Evolutionary conservation across 2,329 filamentous ascomycete species (phyloP), one percentile per base, ranked within the genome.

Genomic region (Alternaria gaisen): DNA sequence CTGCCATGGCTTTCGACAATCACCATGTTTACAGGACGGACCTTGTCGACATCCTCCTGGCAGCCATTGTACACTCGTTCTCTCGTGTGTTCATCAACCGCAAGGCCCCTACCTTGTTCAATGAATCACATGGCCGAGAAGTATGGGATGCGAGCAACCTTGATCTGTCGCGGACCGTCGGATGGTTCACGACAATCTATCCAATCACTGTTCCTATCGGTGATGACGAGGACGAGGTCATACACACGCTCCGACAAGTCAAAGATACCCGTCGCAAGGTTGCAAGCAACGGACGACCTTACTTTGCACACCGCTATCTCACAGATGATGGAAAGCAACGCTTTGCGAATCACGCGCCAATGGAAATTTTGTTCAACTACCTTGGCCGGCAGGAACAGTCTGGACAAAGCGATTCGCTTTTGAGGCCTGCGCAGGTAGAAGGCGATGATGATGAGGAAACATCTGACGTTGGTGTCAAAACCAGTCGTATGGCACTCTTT

Each of bases 281-380:
- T 2, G 72, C 80, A 0, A 77, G 78, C 6, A 82, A 80, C 18
- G 84, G 84, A 2, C 75, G 83, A 6, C 78, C 81, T 0, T 85
- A 86, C 61, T 88, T 87, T 63, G 79, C 40, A 53, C 67, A 73
- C 26, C 72, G 74, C 10, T 76, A 69, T 63, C 65, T 77, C 1
- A 75, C 73, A 3, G 60, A 70, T 7, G 66, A 76, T 34, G 74
- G 73, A 8, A 67, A 55, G 50, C 47, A 69, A 20, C 60, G 53
- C 6, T 81, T 78, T 63, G 64, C 63, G 1, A 69, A 78, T 1
- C 81, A 84, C 41, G 81, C 80, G 60, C 85, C 85, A 0, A 81
- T 88, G 48, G 87, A 89, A 70, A 79, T 89, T 38, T 80, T 87
- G 34, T 88, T 89, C 71, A 88, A 82, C 57, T 87, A 85, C 64